Evolutionary conservation across 2,329 filamentous ascomycete species (phyloP), one percentile per base, ranked within the genome.

Genomic region (Volutella citrinella): DNA sequence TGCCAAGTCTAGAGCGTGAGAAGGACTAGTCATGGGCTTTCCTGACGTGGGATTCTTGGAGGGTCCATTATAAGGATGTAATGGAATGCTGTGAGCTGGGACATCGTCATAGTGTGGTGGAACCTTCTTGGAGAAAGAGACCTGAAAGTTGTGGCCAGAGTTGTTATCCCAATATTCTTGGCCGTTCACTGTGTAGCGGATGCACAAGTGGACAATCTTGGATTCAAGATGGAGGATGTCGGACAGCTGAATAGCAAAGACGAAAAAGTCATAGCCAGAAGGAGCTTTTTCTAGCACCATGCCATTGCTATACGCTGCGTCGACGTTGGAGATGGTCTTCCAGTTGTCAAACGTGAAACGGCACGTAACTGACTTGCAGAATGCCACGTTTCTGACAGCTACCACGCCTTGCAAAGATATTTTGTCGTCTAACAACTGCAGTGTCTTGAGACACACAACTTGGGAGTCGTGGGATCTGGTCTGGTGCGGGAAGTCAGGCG

Each of bases 161-260:
- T 98, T 98, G 73, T 91, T 98, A 65, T 98, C 93, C 93, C 93
- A 98, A 61, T 80, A 87, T 52, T 97, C 91, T 43, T 84, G 75
- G 13, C 88, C 87, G 43, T 82, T 82, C 38, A 95, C 88, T 22
- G 69, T 79, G 64, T 97, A 98, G 32, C 88, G 84, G 31, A 96
- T 76, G 63, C 93, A 97, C 55, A 97, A 81, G 63, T 89, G 88
- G 56, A 98, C 71, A 0, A 88, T 95, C 74, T 96, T 97, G 46
- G 80, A 79, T 60, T 96, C 90, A 27, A 98, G 74, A 59, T 96
- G 91, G 27, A 87, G 86, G 52, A 89, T 82, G 56, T 98, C 93
- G 14, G 89, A 83, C 38, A 98, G 66, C 69, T 90, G 91, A 69
- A 98, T 94, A 61, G 80, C 87, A 64, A 98, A 98, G 56, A 82